Conservation (phyloP, 2,329 filamentous ascomycete genomes). For the Hypoxylon sp. region DNA sequence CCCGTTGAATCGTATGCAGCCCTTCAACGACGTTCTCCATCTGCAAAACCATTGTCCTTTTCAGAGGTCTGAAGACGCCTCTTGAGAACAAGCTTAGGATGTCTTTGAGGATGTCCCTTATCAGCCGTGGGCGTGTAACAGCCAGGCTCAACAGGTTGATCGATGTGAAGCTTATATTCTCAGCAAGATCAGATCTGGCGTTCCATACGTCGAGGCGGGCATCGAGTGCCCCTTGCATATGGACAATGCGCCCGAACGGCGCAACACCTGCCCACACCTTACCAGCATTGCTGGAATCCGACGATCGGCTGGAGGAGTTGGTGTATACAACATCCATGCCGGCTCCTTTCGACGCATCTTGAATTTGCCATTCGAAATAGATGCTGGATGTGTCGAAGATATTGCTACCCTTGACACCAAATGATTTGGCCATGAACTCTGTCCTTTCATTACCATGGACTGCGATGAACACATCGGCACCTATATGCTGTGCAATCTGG, state of each 20-base stretch:
- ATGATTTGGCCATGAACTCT: conserved; percentile 36
- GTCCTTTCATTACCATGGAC: conserved; percentile 32
- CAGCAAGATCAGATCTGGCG: conserved; percentile 28
- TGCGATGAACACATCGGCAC: conserved; percentile 35
- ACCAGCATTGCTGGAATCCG: conserved; percentile 6
- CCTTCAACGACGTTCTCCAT: conserved; percentile 27
- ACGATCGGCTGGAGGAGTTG: conserved; percentile 26
- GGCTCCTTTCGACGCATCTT: conserved; percentile 26
- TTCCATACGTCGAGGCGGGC: conserved; percentile 26
- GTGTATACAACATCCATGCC: conserved; percentile 36
- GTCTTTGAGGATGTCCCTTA: conserved; percentile 37
- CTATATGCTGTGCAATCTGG: conserved; percentile 34
- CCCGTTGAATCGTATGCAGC: conserved; percentile 36
- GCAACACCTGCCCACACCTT: conserved; percentile 32
- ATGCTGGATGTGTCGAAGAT: conserved; percentile 31
- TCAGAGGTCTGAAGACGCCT: conserved; percentile 30
- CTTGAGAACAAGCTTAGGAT: conserved; percentile 25
- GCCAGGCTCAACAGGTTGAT: conserved; percentile 31
- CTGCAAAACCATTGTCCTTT: conserved; percentile 24
- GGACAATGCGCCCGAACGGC: conserved; percentile 38
- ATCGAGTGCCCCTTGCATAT: conserved; percentile 31
- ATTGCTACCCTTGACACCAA: conserved; percentile 21
- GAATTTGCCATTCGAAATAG: conserved; percentile 33
- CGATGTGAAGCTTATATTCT: conserved; percentile 37
- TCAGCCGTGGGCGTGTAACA: conserved; percentile 35